phyloP scores from a whole-genome alignment of 176 grass and related monocot genomes.

The Neostapfia colusana region DNA sequence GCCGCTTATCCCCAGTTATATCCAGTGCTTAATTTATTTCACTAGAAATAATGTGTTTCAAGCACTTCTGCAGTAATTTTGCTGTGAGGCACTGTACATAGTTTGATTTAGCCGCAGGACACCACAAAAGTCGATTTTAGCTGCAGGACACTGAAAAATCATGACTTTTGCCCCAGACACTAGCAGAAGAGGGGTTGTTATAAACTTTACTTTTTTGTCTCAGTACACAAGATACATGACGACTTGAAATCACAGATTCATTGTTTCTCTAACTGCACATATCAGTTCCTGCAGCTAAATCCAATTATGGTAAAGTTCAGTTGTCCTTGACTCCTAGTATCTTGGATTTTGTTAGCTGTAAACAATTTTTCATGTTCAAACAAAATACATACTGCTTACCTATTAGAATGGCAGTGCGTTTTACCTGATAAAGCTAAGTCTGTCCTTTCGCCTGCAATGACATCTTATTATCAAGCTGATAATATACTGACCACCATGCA shows the following conservation, averaged over 20 bases:
- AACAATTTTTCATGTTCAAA: slow-evolving; percentile 1
- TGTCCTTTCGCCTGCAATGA: neutral
- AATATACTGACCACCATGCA: slow-evolving; percentile 40
- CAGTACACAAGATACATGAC: no score
- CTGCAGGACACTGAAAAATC: no score
- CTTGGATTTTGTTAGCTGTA: neutral
- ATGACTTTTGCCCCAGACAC: no score
- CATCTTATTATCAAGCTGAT: slow-evolving; percentile 17
- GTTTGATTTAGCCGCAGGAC: no score
- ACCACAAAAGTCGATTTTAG: no score
- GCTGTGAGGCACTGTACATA: no score
- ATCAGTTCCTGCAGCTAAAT: no score
- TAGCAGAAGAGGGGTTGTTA: no score
- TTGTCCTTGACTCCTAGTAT: slow-evolving; percentile 27
- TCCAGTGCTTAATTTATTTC: slow-evolving; percentile 25
- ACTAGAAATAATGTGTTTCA: slow-evolving; percentile 15
- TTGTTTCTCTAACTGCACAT: no score
- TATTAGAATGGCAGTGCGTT: neutral
- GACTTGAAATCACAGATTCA: no score
- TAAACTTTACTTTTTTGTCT: no score
- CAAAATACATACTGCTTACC: neutral
- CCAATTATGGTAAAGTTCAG: neutral
- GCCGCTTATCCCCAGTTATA: neutral
- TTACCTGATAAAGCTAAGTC: slow-evolving; percentile 10
- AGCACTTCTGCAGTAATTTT: neutral